phyloP scores from a whole-genome alignment of 1,139 yeast species.

The Geotrichum klebahnii region DNA sequence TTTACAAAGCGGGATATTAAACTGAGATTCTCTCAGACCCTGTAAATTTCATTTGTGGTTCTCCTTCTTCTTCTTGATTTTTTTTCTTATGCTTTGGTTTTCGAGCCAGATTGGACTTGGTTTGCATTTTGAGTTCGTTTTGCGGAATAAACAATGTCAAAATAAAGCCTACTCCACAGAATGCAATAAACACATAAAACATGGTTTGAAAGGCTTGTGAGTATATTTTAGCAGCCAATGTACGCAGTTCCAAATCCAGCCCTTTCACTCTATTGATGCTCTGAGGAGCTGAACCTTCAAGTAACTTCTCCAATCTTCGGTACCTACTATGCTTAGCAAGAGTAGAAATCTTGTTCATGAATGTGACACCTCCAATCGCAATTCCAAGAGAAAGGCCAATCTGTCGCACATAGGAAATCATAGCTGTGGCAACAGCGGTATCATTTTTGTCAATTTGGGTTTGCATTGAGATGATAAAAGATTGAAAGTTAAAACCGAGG shows the following conservation, averaged over 20 bases:
- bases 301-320: conserved; percentile 17
- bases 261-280: conserved; percentile 26
- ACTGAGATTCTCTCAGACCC: no score
- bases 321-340: conserved; percentile 23
- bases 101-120: background rate
- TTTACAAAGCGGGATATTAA: no score
- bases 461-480: conserved; percentile 30
- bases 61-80: no score
- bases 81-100: no score
- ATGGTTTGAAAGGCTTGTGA: conserved; percentile 26
- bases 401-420: conserved; percentile 29
- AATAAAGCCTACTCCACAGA: conserved; percentile 27
- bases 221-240: conserved; percentile 24
- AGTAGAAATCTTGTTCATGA: conserved; percentile 27
- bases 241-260: conserved; percentile 21
- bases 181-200: conserved; percentile 28
- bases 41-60: no score
- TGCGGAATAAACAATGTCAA: conserved; percentile 28
- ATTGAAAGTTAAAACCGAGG: conserved; percentile 32
- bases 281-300: conserved; percentile 28
- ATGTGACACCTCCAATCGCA: conserved; percentile 32
- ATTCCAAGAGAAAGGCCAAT: conserved; percentile 31
- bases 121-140: conserved; percentile 25
- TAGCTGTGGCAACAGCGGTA: conserved; percentile 30
- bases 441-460: conserved; percentile 27